phyloP scores from a whole-genome alignment of 2,329 filamentous ascomycete genomes.

The Aspergillus terreus region DNA sequence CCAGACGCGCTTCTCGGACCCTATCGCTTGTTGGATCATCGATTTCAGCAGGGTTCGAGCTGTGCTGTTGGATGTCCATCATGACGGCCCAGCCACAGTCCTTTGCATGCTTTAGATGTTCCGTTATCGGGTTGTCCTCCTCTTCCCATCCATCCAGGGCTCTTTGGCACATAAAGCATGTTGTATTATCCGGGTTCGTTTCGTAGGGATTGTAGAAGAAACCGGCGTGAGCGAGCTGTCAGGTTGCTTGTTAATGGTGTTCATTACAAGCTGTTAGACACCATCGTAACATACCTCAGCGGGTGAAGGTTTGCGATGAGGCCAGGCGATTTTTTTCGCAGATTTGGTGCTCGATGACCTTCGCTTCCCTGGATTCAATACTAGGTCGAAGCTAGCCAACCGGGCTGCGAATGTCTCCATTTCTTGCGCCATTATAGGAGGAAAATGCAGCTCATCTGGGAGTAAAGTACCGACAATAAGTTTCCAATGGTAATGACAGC shows the following conservation, averaged over 20 bases:
- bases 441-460: constrained; percentile 10
- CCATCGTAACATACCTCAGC: constrained; percentile 53
- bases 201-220: constrained; percentile 81
- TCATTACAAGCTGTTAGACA: neutral
- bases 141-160: constrained; percentile 89
- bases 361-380: constrained; percentile 62
- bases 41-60: constrained; percentile 46
- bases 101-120: constrained; percentile 79
- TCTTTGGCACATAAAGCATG: constrained; percentile 82
- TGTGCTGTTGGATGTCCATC: constrained; percentile 53
- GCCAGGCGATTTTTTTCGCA: constrained; percentile 65
- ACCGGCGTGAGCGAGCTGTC: constrained; percentile 79
- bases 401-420: constrained; percentile 70
- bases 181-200: constrained; percentile 77
- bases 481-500: neutral
- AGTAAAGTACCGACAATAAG: neutral
- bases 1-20: constrained; percentile 72
- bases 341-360: constrained; percentile 63
- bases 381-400: constrained; percentile 71
- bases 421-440: constrained; percentile 27
- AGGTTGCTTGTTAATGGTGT: neutral
- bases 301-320: constrained; percentile 65
- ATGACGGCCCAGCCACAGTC: constrained; percentile 84
- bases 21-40: constrained; percentile 70
- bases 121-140: constrained; percentile 74